A percentile compares a stretch with the other conserved stretches of the same genome.
Evolutionary conservation across 768 basidiomycete species (phyloP).

Genomic region (Suillus subalutaceus): DNA sequence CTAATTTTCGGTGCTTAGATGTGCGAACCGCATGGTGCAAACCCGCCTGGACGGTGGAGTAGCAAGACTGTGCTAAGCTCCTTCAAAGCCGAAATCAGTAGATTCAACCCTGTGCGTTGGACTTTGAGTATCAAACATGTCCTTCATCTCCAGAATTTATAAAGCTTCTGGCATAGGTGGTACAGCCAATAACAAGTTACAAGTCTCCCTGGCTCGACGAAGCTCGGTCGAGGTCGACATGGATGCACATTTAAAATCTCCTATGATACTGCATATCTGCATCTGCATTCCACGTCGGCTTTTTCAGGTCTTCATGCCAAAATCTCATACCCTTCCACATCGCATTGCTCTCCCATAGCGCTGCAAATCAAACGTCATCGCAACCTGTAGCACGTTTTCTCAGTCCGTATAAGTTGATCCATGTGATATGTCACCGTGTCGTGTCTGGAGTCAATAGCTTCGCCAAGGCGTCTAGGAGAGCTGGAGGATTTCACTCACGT

Average conservation of each 20-base stretch:
- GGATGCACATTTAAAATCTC: background rate
- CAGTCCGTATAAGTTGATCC: slow-evolving; percentile 1
- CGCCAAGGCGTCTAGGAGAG: background rate
- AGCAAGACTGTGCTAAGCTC: background rate
- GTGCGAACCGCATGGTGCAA: background rate
- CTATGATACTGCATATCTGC: background rate
- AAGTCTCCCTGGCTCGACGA: background rate
- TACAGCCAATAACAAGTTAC: background rate
- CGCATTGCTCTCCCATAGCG: slow-evolving; percentile 2
- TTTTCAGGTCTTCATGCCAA: background rate
- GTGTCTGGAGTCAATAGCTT: background rate
- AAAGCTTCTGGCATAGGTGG: background rate
- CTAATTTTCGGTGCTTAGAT: background rate
- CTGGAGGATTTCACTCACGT: background rate
- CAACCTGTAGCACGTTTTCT: background rate
- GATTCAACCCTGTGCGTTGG: background rate
- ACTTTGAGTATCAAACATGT: background rate
- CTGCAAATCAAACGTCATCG: background rate
- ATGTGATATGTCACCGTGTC: background rate
- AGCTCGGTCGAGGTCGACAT: background rate
- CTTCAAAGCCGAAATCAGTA: background rate
- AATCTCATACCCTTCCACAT: slow-evolving; percentile 6
- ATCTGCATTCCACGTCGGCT: background rate
- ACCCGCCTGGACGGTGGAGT: background rate
- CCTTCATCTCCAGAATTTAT: background rate